A percentile compares a stretch with the other conserved stretches of the same genome.
Evolutionary conservation across 2,329 filamentous ascomycete species (phyloP).

Genomic region (Fusarium luffae): DNA sequence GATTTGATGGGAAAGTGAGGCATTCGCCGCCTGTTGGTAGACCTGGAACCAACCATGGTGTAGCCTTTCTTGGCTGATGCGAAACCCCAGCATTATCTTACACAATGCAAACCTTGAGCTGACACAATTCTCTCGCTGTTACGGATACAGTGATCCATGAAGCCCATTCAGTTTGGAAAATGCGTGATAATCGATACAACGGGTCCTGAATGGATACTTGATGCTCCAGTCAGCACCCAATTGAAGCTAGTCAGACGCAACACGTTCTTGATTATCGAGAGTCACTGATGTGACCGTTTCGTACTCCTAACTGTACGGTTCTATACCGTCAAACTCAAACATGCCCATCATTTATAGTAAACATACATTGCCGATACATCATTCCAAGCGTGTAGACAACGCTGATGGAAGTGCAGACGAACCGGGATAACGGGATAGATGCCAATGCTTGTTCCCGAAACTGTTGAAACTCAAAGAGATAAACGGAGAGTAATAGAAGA

Average conservation of each 20-base stretch:
- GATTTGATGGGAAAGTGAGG: slow-evolving; percentile 7
- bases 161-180: slow-evolving; percentile 15
- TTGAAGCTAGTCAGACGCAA: slow-evolving; percentile 24
- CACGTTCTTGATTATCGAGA: slow-evolving; percentile 13
- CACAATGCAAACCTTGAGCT: slow-evolving; percentile 38
- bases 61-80: slow-evolving; percentile 36
- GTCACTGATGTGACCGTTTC: slow-evolving; percentile 23
- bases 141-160: slow-evolving; percentile 14
- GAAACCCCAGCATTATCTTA: slow-evolving; percentile 40
- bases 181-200: slow-evolving; percentile 34
- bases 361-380: slow-evolving; percentile 27
- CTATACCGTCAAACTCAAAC: slow-evolving; percentile 13
- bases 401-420: background rate
- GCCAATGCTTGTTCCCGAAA: background rate
- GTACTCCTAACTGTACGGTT: slow-evolving; percentile 8
- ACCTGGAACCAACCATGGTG: slow-evolving; percentile 25
- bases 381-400: slow-evolving; percentile 12
- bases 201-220: slow-evolving; percentile 10
- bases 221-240: slow-evolving; percentile 12
- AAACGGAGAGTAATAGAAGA: background rate
- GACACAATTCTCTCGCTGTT: slow-evolving; percentile 31
- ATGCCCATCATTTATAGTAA: slow-evolving; percentile 6
- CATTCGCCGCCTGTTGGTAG: slow-evolving; percentile 17
- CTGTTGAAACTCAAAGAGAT: slow-evolving; percentile 3
- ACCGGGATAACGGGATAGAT: background rate